These are phyloP conservation scores for Aspergillus hiratsukae DNA, from an alignment of 2,329 filamentous ascomycete genomes.

Conservation along the genomic window DNA sequence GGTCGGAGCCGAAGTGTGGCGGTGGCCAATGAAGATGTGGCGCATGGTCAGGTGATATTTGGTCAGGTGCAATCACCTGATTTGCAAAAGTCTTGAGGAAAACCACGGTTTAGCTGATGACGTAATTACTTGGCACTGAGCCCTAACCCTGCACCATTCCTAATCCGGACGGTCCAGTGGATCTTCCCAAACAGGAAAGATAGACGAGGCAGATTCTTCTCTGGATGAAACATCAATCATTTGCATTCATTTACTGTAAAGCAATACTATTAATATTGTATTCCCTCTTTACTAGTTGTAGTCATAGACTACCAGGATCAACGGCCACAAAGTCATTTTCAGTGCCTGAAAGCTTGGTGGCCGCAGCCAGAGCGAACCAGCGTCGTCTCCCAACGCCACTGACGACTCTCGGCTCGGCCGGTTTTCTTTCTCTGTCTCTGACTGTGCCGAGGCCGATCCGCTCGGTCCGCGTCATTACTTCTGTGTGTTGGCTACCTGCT, in stretches of 20 bases:
- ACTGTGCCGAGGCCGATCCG: background rate
- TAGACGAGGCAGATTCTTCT: background rate
- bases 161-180: background rate
- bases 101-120: background rate
- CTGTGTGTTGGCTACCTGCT: no score
- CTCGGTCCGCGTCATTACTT: background rate
- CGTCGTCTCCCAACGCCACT: background rate
- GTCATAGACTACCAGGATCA: background rate
- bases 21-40: background rate
- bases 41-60: background rate
- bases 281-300: no score
- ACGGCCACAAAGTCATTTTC: background rate
- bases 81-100: no score
- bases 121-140: background rate
- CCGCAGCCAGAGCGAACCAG: background rate
- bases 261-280: no score
- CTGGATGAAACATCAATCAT: no score
- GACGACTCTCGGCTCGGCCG: background rate
- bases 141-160: background rate
- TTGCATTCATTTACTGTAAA: no score
- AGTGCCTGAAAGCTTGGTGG: background rate
- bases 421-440: no score
- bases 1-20: no score
- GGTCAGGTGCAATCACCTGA: background rate
- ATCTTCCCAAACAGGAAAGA: background rate